Evolutionary conservation across 1,284 basidiomycete genomes (phyloP), one percentile per base, ranked within the genome.

Genomic region (Cystobasidium sp.): DNA sequence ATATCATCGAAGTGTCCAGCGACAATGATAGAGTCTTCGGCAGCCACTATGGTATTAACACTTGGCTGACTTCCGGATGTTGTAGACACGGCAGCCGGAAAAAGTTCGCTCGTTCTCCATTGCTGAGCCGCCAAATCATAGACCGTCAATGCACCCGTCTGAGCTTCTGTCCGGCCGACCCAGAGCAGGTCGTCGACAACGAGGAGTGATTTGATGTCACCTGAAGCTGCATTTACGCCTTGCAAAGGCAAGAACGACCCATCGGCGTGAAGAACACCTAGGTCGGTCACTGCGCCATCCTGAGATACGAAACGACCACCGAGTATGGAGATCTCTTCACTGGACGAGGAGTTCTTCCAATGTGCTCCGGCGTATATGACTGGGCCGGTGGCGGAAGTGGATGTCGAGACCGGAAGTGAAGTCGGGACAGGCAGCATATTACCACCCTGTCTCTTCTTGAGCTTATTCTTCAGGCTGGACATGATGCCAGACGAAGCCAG

Each of bases 1-100:
- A 91, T 93, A 55, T 88, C 86, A 0, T 88, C 84, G 79, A 99
- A 98, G 18, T 89, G 88, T 37, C 96, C 96, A 2, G 91, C 92
- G 6, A 96, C 91, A 66, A 97, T 85, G 68, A 98, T 82, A 1
- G 85, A 86, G 65, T 89, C 86, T 39, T 87, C 83, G 79, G 92
- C 88, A 70, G 86, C 85, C 6, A 88, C 87, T 79, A 98, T 88
- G 0, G 89, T 89, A 59, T 90, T 89, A 74, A 97, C 91, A 39
- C 88, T 84, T 16, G 92, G 89, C 0, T 86, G 83, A 0, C 88
- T 88, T 1, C 75, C 64, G 47, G 44, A 41, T 10, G n/a, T 18
- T 14, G 9, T 12, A 31, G 69, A 37, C 22, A 77, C 75, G 74
- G 1, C 68, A 22, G 0, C 74, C 52, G 6, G 70, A 47, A 55